Percentiles rank a stretch among this genome's conserved stretches.
phyloP scores from a whole-genome alignment of 805 yeast species.

The Candida takata region DNA sequence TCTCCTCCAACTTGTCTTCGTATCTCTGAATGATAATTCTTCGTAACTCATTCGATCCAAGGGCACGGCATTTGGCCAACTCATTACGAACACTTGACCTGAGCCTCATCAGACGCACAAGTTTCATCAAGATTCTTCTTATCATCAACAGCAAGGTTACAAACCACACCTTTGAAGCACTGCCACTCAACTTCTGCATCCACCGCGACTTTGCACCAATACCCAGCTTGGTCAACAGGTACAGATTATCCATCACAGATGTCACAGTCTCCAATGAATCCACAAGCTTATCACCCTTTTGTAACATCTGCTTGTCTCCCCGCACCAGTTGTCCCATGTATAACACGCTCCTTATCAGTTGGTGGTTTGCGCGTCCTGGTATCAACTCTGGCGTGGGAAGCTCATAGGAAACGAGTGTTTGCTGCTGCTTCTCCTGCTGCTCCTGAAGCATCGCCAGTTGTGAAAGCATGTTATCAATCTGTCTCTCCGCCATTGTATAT shows the following conservation, averaged over 20 bases:
- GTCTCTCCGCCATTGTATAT: neutral
- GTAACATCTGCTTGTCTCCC: slow-evolving; percentile 2
- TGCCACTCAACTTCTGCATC: slow-evolving; percentile 1
- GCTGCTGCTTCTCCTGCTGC: neutral
- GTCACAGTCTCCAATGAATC: slow-evolving; percentile 15
- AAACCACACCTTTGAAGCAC: slow-evolving; percentile 17
- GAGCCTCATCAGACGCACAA: slow-evolving; percentile 6
- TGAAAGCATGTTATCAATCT: slow-evolving; percentile 3
- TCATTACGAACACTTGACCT: slow-evolving; percentile 7
- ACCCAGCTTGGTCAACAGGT: slow-evolving; percentile 13
- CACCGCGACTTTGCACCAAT: slow-evolving; percentile 5
- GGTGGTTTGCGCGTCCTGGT: slow-evolving; percentile 7
- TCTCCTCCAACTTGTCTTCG: slow-evolving; percentile 8
- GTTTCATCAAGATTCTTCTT: slow-evolving; percentile 3
- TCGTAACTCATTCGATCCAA: slow-evolving; percentile 3
- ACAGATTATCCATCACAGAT: slow-evolving; percentile 16
- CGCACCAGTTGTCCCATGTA: slow-evolving; percentile 11
- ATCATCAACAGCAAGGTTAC: slow-evolving; percentile 13
- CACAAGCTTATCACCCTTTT: slow-evolving; percentile 9
- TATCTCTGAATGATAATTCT: slow-evolving; percentile 12
- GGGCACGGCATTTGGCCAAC: neutral
- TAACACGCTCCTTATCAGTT: slow-evolving; percentile 11
- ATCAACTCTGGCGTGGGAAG: neutral
- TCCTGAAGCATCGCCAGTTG: slow-evolving; percentile 1
- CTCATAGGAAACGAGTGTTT: neutral